These are phyloP conservation scores for Tylopilus sp. DNA, from an alignment of 768 basidiomycete genomes.

Conservation along the genomic window DNA sequence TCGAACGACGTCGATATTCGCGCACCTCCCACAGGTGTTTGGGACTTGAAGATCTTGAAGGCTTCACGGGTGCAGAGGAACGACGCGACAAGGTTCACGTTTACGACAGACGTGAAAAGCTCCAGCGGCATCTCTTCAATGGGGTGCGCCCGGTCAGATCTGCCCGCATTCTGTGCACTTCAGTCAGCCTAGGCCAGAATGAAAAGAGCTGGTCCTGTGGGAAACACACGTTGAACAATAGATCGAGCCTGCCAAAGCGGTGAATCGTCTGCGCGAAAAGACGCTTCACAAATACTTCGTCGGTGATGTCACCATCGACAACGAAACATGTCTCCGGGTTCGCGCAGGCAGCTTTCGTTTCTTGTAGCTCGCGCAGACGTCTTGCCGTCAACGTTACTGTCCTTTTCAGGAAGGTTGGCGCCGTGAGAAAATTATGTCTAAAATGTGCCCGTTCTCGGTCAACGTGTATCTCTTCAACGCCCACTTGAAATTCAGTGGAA, in stretches of 20 bases:
- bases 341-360: slow-evolving; percentile 48
- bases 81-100: slow-evolving; percentile 68
- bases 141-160: slow-evolving; percentile 42
- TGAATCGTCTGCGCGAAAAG: slow-evolving; percentile 54
- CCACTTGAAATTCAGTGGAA: too few species aligned
- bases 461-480: too few species aligned
- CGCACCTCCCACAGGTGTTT: slow-evolving; percentile 67
- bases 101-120: slow-evolving; percentile 60
- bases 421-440: too few species aligned
- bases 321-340: slow-evolving; percentile 35
- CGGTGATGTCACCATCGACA: slow-evolving; percentile 61
- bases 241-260: slow-evolving; percentile 66
- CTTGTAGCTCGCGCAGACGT: slow-evolving; percentile 51
- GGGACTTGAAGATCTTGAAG: slow-evolving; percentile 66
- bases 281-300: slow-evolving; percentile 56
- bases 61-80: slow-evolving; percentile 81
- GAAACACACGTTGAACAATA: slow-evolving; percentile 68
- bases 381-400: slow-evolving; percentile 68
- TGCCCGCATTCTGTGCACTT: slow-evolving; percentile 67
- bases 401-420: too few species aligned
- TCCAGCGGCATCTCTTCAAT: slow-evolving; percentile 62
- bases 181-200: background rate
- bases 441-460: too few species aligned
- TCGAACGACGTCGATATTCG: background rate
- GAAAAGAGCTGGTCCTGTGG: background rate